Conservation (phyloP, 2,329 filamentous ascomycete species). For the Trichoderma sp. region DNA sequence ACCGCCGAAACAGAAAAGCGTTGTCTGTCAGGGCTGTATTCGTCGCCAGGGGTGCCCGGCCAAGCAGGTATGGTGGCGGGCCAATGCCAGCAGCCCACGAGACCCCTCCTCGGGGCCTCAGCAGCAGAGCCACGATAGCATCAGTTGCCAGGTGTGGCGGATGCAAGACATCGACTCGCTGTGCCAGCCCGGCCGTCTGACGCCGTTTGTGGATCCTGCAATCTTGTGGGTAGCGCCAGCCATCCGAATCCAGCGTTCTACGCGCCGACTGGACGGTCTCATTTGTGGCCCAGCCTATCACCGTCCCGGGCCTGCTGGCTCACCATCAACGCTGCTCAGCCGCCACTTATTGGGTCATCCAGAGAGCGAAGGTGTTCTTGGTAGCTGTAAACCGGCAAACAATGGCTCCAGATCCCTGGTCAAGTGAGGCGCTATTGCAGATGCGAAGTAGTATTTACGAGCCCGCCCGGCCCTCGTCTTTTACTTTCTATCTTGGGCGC, state of each 20-base stretch:
- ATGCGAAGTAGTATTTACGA: constrained; percentile 24
- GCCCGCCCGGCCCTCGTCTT: constrained; percentile 26
- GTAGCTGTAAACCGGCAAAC: constrained; percentile 25
- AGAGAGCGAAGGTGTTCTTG: constrained; percentile 20
- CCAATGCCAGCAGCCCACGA: constrained; percentile 40
- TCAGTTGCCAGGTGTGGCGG: constrained; percentile 24
- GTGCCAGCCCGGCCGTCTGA: constrained; percentile 40
- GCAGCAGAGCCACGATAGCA: constrained; percentile 33
- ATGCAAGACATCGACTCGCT: constrained; percentile 49
- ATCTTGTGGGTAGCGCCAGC: constrained; percentile 42
- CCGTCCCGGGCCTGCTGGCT: constrained; percentile 25
- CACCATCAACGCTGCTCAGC: constrained; percentile 31
- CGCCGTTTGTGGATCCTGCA: constrained; percentile 41
- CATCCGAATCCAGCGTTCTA: constrained; percentile 39
- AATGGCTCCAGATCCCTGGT: constrained; percentile 25
- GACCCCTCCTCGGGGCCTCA: constrained; percentile 32
- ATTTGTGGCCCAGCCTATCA: constrained; percentile 39
- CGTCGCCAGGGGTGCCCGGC: constrained; percentile 10
- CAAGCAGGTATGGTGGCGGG: constrained; percentile 21
- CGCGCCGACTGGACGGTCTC: constrained; percentile 41
- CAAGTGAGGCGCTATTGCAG: constrained; percentile 27
- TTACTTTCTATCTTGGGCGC: constrained; percentile 21
- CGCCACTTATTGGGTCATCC: constrained; percentile 27
- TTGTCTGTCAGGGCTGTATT: neutral
- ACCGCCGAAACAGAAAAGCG: neutral